Conservation (phyloP, 2,329 filamentous ascomycete species). For the Exutisphaerella laricina region DNA sequence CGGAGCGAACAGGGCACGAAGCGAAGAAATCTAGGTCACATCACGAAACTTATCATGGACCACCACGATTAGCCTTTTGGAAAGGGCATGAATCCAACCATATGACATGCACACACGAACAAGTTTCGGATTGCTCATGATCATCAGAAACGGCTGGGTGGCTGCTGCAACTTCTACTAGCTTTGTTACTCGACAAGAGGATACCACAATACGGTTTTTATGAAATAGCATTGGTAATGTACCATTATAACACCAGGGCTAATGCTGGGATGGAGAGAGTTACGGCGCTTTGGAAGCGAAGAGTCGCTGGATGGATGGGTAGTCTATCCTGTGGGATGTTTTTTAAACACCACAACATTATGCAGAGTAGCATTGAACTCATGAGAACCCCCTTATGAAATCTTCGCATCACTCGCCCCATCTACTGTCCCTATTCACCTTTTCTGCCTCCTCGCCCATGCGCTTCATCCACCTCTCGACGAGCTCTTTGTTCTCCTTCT, state of each 20-base stretch:
- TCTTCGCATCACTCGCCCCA: conserved; percentile 21
- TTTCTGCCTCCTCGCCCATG: conserved; percentile 79
- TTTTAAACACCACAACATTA: not conserved
- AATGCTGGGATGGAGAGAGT: not conserved
- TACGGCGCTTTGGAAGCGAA: not conserved
- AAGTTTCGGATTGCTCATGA: too few species aligned
- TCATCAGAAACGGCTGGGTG: too few species aligned
- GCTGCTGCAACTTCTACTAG: too few species aligned
- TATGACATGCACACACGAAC: too few species aligned
- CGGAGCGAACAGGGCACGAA: conserved; percentile 1
- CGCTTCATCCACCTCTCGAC: conserved; percentile 87
- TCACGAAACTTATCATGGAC: not conserved
- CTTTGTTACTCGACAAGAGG: conserved; percentile 8
- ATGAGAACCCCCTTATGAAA: not conserved
- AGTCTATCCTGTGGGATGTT: not conserved
- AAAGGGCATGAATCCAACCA: not conserved
- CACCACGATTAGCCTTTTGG: conserved; percentile 7
- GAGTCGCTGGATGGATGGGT: not conserved
- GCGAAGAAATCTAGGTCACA: conserved; percentile 1
- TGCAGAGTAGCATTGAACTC: conserved; percentile 1
- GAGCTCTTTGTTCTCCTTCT: conserved; percentile 79
- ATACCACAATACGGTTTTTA: conserved; percentile 12
- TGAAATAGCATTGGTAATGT: conserved; percentile 9
- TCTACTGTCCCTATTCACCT: conserved; percentile 60
- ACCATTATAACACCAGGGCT: not conserved